These are phyloP conservation scores for Barnettozyma populi DNA, from an alignment of 805 yeast genomes.

Conservation along the genomic window DNA sequence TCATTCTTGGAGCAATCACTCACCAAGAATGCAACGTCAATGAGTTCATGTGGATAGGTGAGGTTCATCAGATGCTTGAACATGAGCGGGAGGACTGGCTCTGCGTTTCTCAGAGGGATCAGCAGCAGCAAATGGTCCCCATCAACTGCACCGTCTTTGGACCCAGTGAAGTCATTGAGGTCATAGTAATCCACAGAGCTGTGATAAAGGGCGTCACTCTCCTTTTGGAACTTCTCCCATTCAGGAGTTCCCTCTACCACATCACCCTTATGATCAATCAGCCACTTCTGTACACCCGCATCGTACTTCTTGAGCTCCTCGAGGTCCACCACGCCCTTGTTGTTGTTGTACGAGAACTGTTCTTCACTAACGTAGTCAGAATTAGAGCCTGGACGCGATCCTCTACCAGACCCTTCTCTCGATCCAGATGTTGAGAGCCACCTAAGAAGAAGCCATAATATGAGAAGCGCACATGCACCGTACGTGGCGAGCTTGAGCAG, in stretches of 20 bases:
- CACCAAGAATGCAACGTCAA: conserved; percentile 76
- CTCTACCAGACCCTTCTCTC: neutral
- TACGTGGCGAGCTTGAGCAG: neutral
- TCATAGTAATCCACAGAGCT: conserved; percentile 58
- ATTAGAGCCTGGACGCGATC: neutral
- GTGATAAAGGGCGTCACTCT: conserved; percentile 35
- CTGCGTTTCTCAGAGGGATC: conserved; percentile 78
- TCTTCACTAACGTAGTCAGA: conserved; percentile 3
- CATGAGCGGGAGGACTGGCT: conserved; percentile 70
- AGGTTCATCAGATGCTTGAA: conserved; percentile 81
- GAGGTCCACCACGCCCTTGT: conserved; percentile 28
- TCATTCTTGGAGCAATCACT: conserved; percentile 72
- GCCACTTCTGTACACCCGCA: conserved; percentile 33
- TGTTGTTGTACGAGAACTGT: conserved; percentile 1
- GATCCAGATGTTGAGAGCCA: neutral
- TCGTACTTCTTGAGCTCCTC: conserved; percentile 30
- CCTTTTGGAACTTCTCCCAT: conserved; percentile 21
- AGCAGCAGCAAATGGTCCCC: conserved; percentile 64
- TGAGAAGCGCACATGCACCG: neutral
- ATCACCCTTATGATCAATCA: conserved; percentile 30
- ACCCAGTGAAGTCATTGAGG: conserved; percentile 50
- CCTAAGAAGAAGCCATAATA: neutral
- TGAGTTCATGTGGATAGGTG: conserved; percentile 74
- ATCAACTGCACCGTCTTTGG: conserved; percentile 39
- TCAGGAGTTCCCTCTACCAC: conserved; percentile 26